Base-by-base conservation (phyloP, 495 filamentous ascomycete species). In the Annulohypoxylon stygium region DNA sequence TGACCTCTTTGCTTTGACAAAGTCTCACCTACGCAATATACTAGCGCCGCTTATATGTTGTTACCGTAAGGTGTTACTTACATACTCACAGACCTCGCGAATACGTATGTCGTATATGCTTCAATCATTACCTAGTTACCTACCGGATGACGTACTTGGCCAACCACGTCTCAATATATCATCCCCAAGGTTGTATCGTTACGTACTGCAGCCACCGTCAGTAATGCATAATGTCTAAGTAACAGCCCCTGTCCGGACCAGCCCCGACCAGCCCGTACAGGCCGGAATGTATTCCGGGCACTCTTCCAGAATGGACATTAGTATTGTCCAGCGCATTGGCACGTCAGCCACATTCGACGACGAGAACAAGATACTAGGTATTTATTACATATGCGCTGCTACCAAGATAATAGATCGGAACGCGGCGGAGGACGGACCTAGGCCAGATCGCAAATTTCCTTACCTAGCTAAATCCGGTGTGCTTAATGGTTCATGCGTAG, bases 341-440 rank as follows among this genome's bases (percentile, higher is more conserved):
- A 53, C 61, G 30, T 47, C 43, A 18, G 37, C 48, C 25, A 61
- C 26, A 1, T 41, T 45, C 11, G 33, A 37, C 33, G 14, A 37
- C 23, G 53, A 65, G 11, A 58, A 41, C 25, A 43, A 30, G 30
- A 30, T 61, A 30, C 23, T 7, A 25, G 47, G 36, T 18, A 57
- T 16, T 18, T 14, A 34, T 41, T 37, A 37, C 33, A 37, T 58
- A n/a, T 37, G n/a, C n/a, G 33, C 30, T 36, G 33, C 33, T 20
- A 33, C 26, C 8, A 34, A 26, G 53, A 65, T 5, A 59, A 50
- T 41, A 84, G 84, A 26, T 68, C 83, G 51, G 89, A 91, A 69
- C 77, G 89, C 9, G 88, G 90, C 4, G 3, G 91, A 85, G 78
- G 83, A 83, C 14, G 85, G 86, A 82, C 90, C 86, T 61, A 20